Evolutionary conservation across 2,329 filamentous ascomycete species (phyloP).

Genomic region (Hirsutella thompsonii): DNA sequence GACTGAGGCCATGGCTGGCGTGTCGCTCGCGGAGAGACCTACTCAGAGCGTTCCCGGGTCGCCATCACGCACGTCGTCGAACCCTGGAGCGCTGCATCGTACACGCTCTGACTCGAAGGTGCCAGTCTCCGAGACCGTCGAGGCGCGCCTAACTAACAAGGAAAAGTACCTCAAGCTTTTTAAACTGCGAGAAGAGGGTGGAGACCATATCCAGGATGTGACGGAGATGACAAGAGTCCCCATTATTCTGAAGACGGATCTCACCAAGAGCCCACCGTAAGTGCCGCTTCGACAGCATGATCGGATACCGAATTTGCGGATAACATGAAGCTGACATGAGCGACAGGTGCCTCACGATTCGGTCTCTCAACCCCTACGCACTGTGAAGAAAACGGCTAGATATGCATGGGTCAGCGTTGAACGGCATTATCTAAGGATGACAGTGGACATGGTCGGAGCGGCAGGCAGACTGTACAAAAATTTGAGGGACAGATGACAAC

Average conservation of each 20-base stretch:
- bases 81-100: constrained; percentile 60
- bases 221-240: constrained; percentile 95
- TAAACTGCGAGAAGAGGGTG: constrained; percentile 78
- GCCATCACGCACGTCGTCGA: constrained; percentile 62
- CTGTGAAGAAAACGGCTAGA: constrained; percentile 22
- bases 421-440: neutral
- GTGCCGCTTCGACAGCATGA: constrained; percentile 28
- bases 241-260: constrained; percentile 96
- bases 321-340: constrained; percentile 9
- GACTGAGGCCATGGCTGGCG: constrained; percentile 83
- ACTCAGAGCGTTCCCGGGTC: constrained; percentile 94
- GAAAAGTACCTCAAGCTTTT: constrained; percentile 93
- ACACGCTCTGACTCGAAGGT: constrained; percentile 93
- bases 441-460: neutral
- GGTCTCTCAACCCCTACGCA: constrained; percentile 70
- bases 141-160: constrained; percentile 77
- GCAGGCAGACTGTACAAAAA: constrained; percentile 4
- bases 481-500: neutral
- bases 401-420: neutral
- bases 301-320: neutral
- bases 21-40: constrained; percentile 76
- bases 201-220: constrained; percentile 96
- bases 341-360: constrained; percentile 65
- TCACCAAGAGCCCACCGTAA: constrained; percentile 98
- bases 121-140: constrained; percentile 58